Evolutionary conservation across 805 yeast species (phyloP), one percentile per base, ranked within the genome.

Genomic region (Suhomyces xylopsoci): DNA sequence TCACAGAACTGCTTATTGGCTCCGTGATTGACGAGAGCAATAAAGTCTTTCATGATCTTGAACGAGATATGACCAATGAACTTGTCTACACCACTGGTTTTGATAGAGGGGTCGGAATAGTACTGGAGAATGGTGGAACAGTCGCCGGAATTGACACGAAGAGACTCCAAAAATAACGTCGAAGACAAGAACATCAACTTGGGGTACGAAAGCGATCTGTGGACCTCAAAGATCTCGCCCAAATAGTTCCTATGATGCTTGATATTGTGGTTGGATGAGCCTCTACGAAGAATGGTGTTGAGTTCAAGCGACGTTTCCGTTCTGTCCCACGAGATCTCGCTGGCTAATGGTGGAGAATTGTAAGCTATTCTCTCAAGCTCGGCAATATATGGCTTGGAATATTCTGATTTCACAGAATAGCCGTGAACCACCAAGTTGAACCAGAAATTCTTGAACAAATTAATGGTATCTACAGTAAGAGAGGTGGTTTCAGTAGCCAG

Each of bases 341-440:
- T 63, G 0, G 68, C 69, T 47, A 65, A 59, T 1, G 69, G 66
- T 7, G 69, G 69, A 5, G 97, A 81, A 63, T 81, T 88, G 65
- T 87, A 82, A 1, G 99, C 98, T 58, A 94, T 87, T 50, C 84
- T 74, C 59, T 80, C 76, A 42, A 93, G 75, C 25, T 82, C 81
- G 0, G 59, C 59, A 43, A 69, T 66, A 61, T 81, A 78, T n/a
- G 70, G 69, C 51, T 71, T 69, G 14, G 82, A 79, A 62, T 84
- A 73, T 12, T 75, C 73, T 0, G 94, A 84, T 36, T 76, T 76
- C 51, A 76, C 75, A n/a, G 83, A 80, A 65, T 85, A 90, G 0
- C 99, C 99, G 68, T 94, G 97, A 25, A 92, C 88, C 3, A 86
- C 93, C 78, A 94, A 76, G 63, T 93, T 94, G 67, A 90, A 90